Conservation (phyloP, 441 rosid species). For the Monsonia emarginata region DNA sequence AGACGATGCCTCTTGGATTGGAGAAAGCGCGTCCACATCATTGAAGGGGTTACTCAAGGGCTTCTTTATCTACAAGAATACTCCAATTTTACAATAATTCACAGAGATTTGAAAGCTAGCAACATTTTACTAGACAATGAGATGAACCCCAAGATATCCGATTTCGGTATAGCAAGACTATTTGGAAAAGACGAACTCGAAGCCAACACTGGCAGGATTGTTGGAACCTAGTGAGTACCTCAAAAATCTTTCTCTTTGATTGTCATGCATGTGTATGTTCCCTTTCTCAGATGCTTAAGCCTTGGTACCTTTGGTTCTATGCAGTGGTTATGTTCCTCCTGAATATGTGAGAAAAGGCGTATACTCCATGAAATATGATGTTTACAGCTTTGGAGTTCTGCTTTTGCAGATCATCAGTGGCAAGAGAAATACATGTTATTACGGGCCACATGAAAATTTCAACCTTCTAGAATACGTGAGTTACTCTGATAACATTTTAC, state of each 20-base stretch:
- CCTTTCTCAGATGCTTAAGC: neutral
- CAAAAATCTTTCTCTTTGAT: neutral
- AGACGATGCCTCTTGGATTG: constrained; percentile 20
- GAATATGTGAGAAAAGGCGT: constrained; percentile 20
- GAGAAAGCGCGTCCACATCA: constrained; percentile 26
- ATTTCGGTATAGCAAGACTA: constrained; percentile 30
- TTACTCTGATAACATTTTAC: neutral
- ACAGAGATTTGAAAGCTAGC: constrained; percentile 30
- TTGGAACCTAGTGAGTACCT: constrained; percentile 28
- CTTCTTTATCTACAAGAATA: constrained; percentile 34
- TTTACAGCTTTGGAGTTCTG: constrained; percentile 25
- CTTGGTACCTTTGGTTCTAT: neutral
- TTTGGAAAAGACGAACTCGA: constrained; percentile 9
- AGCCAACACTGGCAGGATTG: constrained; percentile 20
- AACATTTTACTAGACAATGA: constrained; percentile 24
- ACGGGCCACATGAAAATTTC: constrained; percentile 11
- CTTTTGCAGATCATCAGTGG: constrained; percentile 22
- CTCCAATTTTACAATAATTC: constrained; percentile 27
- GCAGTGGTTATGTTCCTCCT: constrained; percentile 17
- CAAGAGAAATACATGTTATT: constrained; percentile 8
- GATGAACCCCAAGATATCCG: constrained; percentile 29
- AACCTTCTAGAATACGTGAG: constrained; percentile 17
- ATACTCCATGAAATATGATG: constrained; percentile 27
- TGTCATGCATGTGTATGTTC: neutral
- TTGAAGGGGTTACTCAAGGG: constrained; percentile 32